phyloP scores from a whole-genome alignment of 2,329 filamentous ascomycete species.

The Pseudogymnoascus sp. region DNA sequence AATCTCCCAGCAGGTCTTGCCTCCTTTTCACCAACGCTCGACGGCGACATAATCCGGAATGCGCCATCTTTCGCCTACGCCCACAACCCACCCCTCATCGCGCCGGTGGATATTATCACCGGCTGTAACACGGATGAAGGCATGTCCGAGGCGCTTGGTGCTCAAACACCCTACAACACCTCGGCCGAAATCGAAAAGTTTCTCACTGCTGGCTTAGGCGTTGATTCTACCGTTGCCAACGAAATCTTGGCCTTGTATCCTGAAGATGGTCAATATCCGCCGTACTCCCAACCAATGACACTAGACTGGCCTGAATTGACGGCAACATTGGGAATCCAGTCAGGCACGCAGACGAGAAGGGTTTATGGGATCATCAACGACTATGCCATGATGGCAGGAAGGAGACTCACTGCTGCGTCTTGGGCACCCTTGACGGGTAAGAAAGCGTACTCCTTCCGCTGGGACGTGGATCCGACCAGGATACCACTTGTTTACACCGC shows the following conservation, averaged over 20 bases:
- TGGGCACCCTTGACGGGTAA: slow-evolving; percentile 6
- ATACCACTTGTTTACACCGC: slow-evolving; percentile 11
- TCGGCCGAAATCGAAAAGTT: not conserved
- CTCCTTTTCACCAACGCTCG: slow-evolving; percentile 57
- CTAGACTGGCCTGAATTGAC: slow-evolving; percentile 8
- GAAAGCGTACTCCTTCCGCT: slow-evolving; percentile 11
- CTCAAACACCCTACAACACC: not conserved
- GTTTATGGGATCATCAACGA: slow-evolving; percentile 1
- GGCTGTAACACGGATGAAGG: slow-evolving; percentile 67
- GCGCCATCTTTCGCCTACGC: slow-evolving; percentile 53
- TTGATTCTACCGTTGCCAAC: slow-evolving; percentile 34
- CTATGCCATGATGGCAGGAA: not conserved
- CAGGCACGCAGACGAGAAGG: slow-evolving; percentile 8
- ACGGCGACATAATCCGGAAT: slow-evolving; percentile 44
- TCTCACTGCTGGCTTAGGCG: slow-evolving; percentile 28
- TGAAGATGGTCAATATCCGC: slow-evolving; percentile 10
- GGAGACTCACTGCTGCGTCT: not conserved
- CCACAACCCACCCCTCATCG: slow-evolving; percentile 40
- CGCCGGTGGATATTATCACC: slow-evolving; percentile 49
- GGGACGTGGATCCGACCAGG: slow-evolving; percentile 8
- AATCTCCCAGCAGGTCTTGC: slow-evolving; percentile 50
- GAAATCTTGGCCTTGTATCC: slow-evolving; percentile 9
- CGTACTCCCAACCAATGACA: slow-evolving; percentile 11
- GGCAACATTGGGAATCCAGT: not conserved
- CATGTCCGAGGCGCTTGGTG: slow-evolving; percentile 24